Percentiles rank a stretch among this genome's conserved stretches.
phyloP scores from a whole-genome alignment of 805 yeast species.

The Starmerella davenportii region DNA sequence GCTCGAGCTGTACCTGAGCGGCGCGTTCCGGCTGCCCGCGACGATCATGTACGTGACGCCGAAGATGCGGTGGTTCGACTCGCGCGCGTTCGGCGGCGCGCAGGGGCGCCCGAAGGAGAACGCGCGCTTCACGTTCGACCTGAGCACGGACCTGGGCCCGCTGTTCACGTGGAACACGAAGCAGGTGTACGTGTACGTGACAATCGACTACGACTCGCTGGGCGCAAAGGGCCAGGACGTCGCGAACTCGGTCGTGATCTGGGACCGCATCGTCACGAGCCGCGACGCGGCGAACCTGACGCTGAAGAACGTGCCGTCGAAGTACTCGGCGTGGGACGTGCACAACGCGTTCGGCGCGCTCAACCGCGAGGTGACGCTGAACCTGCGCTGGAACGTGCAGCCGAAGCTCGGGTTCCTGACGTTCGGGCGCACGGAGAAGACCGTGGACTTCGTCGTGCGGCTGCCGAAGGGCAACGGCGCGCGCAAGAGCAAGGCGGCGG shows the following conservation, averaged over 20 bases:
- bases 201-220: conserved; percentile 59
- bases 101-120: conserved; percentile 60
- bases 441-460: too few species aligned
- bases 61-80: conserved; percentile 14
- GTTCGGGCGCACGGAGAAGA: neutral
- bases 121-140: conserved; percentile 49
- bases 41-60: conserved; percentile 11
- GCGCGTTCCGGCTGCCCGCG: conserved; percentile 16
- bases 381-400: conserved; percentile 79
- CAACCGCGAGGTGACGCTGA: conserved; percentile 44
- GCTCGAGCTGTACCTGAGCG: conserved; percentile 17
- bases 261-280: conserved; percentile 67
- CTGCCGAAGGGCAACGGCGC: too few species aligned
- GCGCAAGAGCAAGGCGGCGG: too few species aligned
- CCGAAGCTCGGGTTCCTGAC: conserved; percentile 68
- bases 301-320: conserved; percentile 38
- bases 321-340: conserved; percentile 79
- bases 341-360: conserved; percentile 33
- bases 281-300: conserved; percentile 41
- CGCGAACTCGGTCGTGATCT: conserved; percentile 54
- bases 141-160: conserved; percentile 52
- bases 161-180: conserved; percentile 94
- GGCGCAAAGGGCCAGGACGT: conserved; percentile 17
- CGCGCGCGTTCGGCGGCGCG: conserved; percentile 46
- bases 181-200: conserved; percentile 79